phyloP scores from a whole-genome alignment of 768 basidiomycete genomes.

The Leucogyrophana mollusca region DNA sequence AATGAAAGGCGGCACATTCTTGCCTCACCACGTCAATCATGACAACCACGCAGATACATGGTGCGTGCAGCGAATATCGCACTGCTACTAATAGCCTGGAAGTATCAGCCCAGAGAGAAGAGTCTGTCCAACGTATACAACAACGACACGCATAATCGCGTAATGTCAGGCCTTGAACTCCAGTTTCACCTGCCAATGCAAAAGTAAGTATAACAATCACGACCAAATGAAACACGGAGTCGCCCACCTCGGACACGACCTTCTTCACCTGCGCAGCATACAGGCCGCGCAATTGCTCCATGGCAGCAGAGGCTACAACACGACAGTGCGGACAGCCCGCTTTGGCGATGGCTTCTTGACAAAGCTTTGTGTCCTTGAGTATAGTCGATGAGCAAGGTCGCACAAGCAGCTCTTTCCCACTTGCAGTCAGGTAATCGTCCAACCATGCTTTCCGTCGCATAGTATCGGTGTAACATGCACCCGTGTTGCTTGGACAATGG shows the following conservation, averaged over 20 bases:
- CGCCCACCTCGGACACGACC: conserved; percentile 6
- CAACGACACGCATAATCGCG: too few relatives aligned
- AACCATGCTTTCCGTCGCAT: too few relatives aligned
- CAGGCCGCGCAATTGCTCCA: background rate
- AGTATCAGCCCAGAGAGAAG: too few relatives aligned
- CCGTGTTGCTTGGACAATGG: too few relatives aligned
- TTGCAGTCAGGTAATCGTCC: background rate
- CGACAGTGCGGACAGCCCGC: background rate
- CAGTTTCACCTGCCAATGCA: conserved; percentile 2
- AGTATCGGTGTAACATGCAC: too few relatives aligned
- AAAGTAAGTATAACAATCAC: background rate
- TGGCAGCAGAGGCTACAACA: background rate
- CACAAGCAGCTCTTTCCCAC: background rate
- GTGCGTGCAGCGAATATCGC: too few relatives aligned
- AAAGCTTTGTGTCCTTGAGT: background rate
- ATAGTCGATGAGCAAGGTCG: conserved; percentile 4
- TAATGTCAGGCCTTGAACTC: background rate
- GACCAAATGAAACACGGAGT: background rate
- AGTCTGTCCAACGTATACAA: too few relatives aligned
- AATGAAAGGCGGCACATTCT: too few relatives aligned
- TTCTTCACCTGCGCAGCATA: conserved; percentile 1
- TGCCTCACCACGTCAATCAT: too few relatives aligned
- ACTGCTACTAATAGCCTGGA: too few relatives aligned
- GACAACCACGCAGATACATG: too few relatives aligned
- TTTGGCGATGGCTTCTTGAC: background rate